Base-by-base conservation (phyloP, 225 moss, liverwort and hornwort genomes). In the Bryoerythrophyllum caledonicum region DNA sequence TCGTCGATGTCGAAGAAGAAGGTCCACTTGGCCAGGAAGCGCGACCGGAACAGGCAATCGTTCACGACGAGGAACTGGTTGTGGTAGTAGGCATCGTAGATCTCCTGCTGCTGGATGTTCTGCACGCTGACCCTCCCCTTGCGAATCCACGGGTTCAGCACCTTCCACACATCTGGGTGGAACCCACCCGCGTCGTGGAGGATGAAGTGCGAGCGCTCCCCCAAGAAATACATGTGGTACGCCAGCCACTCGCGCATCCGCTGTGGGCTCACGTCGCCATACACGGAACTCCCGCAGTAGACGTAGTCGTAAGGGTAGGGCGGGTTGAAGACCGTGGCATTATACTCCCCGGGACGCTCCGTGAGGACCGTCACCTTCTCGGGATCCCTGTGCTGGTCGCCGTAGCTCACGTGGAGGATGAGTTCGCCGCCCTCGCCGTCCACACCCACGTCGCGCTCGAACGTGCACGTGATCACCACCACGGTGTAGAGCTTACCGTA, bases 31-130 rank as follows among this genome's bases (percentile, higher is more conserved):
- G 88, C 88, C 69, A 88, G 23, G 59, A 83, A 86, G 32, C 85
- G 83, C 49, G 88, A 80, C 56, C 83, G 82, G 21, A 80, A 81
- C 48, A 88, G 38, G 27, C 88, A 88, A 23, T 88, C 85, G 55
- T 88, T 88, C 66, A 88, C 85, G 16, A 88, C 82, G 55, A 88
- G 24, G 52, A 88, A 88, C 56, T 88, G 88, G 58, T 88, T 88
- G 13, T 88, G 83, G 46, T 86, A 88, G 17, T 83, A 85, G 10
- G 55, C 83, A 27, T 86, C 88, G 79, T 78, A 88, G 25, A 80
- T 75, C 21, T 82, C 83, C 55, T 83, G 78, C 69, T 86, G 78
- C 65, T 35, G 77, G 28, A 88, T 64, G 8, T 88, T 82, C 65
- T 85, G 78, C 13, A 88, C 71, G 11, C 72, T 44, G 38, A 88